Evolutionary conservation across 2,329 filamentous ascomycete genomes (phyloP).

Genomic region (Cytospora piceae): DNA sequence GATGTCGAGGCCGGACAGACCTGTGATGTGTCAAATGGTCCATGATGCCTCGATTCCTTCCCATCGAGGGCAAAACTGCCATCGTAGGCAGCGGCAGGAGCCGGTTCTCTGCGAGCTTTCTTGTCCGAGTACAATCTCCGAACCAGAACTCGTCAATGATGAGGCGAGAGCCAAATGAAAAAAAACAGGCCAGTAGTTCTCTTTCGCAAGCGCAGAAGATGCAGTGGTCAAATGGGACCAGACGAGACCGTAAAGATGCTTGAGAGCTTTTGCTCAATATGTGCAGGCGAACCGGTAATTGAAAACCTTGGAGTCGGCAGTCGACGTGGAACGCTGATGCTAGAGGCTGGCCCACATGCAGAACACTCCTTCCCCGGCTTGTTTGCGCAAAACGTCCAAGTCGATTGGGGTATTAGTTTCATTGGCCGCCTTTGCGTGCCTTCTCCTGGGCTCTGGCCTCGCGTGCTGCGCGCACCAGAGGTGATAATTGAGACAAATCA

Average conservation of each 20-base stretch:
- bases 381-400: slow-evolving; percentile 9
- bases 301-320: slow-evolving; percentile 17
- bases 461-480: slow-evolving; percentile 83
- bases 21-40: neutral
- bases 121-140: slow-evolving; percentile 13
- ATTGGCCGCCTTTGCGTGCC: slow-evolving; percentile 64
- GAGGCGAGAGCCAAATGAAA: slow-evolving; percentile 1
- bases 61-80: slow-evolving; percentile 1
- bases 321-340: slow-evolving; percentile 19
- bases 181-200: neutral
- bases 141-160: slow-evolving; percentile 1
- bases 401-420: slow-evolving; percentile 23
- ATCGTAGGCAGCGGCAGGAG: neutral
- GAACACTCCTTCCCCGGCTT: neutral
- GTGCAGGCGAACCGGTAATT: slow-evolving; percentile 28
- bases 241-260: slow-evolving; percentile 13
- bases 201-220: slow-evolving; percentile 4
- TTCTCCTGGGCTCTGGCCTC: slow-evolving; percentile 86
- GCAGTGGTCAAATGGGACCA: slow-evolving; percentile 19
- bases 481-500: slow-evolving; percentile 76
- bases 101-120: neutral
- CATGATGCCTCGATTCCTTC: neutral
- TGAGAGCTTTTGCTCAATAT: slow-evolving; percentile 23
- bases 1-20: neutral
- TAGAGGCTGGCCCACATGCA: slow-evolving; percentile 8